These are phyloP conservation scores for Canavalia ensiformis DNA, from an alignment of 306 rosid genomes.

Conservation along the genomic window DNA sequence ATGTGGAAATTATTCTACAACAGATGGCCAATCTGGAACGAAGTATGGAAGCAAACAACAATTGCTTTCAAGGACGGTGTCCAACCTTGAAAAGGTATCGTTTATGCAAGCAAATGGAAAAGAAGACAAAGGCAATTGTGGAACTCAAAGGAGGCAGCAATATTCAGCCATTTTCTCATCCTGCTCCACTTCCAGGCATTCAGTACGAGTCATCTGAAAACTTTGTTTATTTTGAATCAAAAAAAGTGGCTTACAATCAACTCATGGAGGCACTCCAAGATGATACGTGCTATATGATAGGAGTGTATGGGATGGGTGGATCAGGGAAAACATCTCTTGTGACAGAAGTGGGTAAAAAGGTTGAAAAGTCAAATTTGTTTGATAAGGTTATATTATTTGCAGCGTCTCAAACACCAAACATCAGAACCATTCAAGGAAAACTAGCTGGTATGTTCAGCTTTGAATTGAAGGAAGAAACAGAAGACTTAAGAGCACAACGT, in stretches of 20 bases:
- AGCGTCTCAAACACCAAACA: conserved; percentile 20
- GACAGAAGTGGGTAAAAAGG: conserved; percentile 30
- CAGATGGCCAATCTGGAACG: too few species aligned
- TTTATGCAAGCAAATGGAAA: too few species aligned
- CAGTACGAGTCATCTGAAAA: not conserved
- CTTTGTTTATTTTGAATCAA: conserved; percentile 34
- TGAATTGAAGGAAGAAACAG: conserved; percentile 5
- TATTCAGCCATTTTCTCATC: too few species aligned
- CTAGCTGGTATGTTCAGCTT: not conserved
- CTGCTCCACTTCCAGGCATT: too few species aligned
- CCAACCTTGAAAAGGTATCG: too few species aligned
- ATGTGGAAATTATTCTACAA: too few species aligned
- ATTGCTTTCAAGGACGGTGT: too few species aligned
- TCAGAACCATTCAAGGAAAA: not conserved
- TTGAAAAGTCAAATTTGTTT: not conserved
- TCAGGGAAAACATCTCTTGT: conserved; percentile 42
- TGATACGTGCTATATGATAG: conserved; percentile 18
- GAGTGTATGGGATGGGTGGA: conserved; percentile 46
- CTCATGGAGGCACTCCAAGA: conserved; percentile 39
- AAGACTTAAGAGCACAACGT: conserved; percentile 19
- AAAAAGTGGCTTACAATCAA: conserved; percentile 25
- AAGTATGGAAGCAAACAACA: too few species aligned
- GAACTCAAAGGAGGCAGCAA: too few species aligned
- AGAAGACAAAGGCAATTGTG: too few species aligned
- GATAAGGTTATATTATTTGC: not conserved